Evolutionary conservation across 306 rosid species (phyloP), one percentile per base, ranked within the genome.

Genomic region (Quercus gilva): DNA sequence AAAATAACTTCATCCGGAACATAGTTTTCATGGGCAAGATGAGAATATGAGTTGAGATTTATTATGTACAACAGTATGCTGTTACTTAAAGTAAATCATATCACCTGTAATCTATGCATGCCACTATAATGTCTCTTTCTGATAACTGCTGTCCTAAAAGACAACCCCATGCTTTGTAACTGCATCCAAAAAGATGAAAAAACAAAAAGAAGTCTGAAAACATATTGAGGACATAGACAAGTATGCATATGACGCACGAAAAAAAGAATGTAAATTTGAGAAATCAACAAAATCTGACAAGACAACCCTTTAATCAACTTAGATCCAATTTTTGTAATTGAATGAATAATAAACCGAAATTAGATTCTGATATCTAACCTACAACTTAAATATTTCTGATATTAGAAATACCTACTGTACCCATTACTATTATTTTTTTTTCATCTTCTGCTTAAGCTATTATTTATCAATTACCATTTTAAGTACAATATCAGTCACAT

Each of bases 141-240:
- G 97, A 81, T 84, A 92, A 87, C 73, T 94, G 97, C 51, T 84
- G 90, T 58, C 98, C 98, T 84, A 94, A 89, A 74, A 94, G 98
- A 83, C 90, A 86, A 57, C 98, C 98, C 97, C 97, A 92, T 85
- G 97, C 97, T 89, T 92, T 94, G 85, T 94, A 87, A 74, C 98
- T 92, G 89, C 87, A 65, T 31, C 49, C 26, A 71, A 73, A 72
- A 41, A 41, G 45, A 41, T 41, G 45, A 41, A 14, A 49, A 53
- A 69, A 49, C 15, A 49, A 49, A 49, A 49, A 49, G 5, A 52
- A 53, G 65, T 26, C 60, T 77, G 74, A 74, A 63, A 43, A 58
- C 37, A 55, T 28, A 8, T 56, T 52, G 67, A 72, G 55, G 57
- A 73, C 29, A 65, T 12, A 65, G 15, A 37, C 28, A 58, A 61